Conservation (phyloP, 176 grass and related monocot species). For the Rhynchospora tenuis region DNA sequence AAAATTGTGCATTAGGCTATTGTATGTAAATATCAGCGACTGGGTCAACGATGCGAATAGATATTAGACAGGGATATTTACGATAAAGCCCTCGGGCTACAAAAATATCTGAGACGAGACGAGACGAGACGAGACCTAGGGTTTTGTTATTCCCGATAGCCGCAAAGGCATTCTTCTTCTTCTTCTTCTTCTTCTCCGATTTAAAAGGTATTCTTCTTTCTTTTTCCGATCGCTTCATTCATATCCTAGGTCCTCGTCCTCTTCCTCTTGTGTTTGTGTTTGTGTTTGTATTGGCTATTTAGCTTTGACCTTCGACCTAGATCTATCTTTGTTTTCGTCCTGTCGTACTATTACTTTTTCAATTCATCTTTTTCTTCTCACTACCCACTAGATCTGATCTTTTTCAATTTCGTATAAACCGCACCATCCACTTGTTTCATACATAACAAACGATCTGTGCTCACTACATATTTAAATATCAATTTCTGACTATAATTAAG, state of each 20-base stretch:
- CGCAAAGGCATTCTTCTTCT: too few species aligned
- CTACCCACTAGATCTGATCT: background rate
- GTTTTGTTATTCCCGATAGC: background rate
- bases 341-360: background rate
- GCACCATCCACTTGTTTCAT: background rate
- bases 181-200: too few species aligned
- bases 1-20: too few species aligned
- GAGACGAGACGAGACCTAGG: background rate
- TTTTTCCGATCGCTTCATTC: too few species aligned
- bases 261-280: too few species aligned
- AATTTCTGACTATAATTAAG: background rate
- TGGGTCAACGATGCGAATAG: too few species aligned
- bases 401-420: background rate
- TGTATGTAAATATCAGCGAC: too few species aligned
- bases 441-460: background rate
- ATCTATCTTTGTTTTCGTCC: background rate
- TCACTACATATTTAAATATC: background rate
- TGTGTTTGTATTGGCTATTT: background rate
- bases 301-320: background rate
- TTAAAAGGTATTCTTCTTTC: too few species aligned
- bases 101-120: too few species aligned
- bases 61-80: too few species aligned
- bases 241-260: too few species aligned
- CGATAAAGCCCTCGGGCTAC: too few species aligned
- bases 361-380: background rate